Conservation (phyloP, 768 basidiomycete genomes). For the Amyloporia xantha region DNA sequence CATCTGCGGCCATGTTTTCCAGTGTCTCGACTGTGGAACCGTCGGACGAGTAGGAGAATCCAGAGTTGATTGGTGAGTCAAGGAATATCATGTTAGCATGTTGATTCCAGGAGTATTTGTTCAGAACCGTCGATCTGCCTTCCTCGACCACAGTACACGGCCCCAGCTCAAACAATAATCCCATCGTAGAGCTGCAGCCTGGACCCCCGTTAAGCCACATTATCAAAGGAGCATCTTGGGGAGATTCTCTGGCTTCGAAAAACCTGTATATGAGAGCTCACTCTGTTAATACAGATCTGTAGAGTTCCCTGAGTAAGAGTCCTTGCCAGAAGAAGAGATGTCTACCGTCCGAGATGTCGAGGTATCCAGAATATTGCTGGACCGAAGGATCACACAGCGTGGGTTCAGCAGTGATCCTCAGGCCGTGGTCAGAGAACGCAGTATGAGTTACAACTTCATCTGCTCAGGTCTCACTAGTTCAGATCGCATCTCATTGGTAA, state of each 20-base stretch:
- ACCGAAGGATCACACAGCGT: slow-evolving; percentile 75
- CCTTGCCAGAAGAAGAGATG: slow-evolving; percentile 51
- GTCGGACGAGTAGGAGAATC: slow-evolving; percentile 36
- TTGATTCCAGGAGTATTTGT: slow-evolving; percentile 60
- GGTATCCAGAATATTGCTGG: slow-evolving; percentile 40
- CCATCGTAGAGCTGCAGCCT: slow-evolving; percentile 23
- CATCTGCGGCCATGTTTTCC: slow-evolving; percentile 27
- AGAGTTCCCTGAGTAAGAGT: too few relatives aligned
- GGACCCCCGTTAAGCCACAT: slow-evolving; percentile 33
- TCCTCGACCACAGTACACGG: slow-evolving; percentile 59
- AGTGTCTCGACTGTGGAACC: slow-evolving; percentile 21
- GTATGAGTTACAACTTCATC: slow-evolving; percentile 62
- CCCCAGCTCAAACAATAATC: slow-evolving; percentile 45
- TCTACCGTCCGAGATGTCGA: slow-evolving; percentile 39
- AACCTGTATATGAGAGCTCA: slow-evolving; percentile 27
- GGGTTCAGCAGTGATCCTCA: slow-evolving; percentile 56
- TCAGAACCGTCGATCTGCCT: slow-evolving; percentile 40
- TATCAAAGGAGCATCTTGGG: slow-evolving; percentile 21
- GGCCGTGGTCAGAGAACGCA: slow-evolving; percentile 42
- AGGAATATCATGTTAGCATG: slow-evolving; percentile 52
- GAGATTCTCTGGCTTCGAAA: slow-evolving; percentile 37
- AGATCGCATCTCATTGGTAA: too few relatives aligned
- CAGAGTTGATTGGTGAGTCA: slow-evolving; percentile 33
- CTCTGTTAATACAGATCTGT: too few relatives aligned
- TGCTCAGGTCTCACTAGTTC: slow-evolving; percentile 14